These are phyloP conservation scores for Komagataella pastoris DNA, from an alignment of 805 yeast species.

Conservation along the genomic window DNA sequence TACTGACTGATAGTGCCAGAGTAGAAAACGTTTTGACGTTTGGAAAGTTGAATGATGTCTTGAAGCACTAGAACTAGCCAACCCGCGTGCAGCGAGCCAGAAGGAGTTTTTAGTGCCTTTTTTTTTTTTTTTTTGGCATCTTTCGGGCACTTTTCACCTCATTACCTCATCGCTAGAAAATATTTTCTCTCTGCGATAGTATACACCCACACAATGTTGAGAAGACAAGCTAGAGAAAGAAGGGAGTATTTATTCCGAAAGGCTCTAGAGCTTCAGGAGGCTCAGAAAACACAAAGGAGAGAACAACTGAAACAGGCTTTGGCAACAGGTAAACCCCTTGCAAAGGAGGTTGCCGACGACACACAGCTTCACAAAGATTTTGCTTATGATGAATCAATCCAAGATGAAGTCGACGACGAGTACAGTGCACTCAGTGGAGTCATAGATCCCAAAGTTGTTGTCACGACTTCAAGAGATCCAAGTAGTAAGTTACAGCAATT, in stretches of 20 bases:
- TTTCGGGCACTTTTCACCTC: neutral
- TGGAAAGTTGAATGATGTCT: slow-evolving; percentile 62
- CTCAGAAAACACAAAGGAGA: slow-evolving; percentile 73
- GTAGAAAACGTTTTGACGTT: slow-evolving; percentile 69
- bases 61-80: slow-evolving; percentile 31
- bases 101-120: neutral
- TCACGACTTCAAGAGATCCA: slow-evolving; percentile 91
- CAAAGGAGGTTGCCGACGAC: slow-evolving; percentile 88
- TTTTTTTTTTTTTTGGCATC: no score
- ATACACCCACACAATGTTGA: slow-evolving; percentile 30
- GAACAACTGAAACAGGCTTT: slow-evolving; percentile 77
- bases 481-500: slow-evolving; percentile 77
- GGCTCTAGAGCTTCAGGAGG: slow-evolving; percentile 83
- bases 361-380: slow-evolving; percentile 66
- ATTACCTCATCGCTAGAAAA: neutral
- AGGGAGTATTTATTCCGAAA: slow-evolving; percentile 85
- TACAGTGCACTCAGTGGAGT: slow-evolving; percentile 80
- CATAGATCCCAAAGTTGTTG: slow-evolving; percentile 78
- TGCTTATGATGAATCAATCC: slow-evolving; percentile 73
- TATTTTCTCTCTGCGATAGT: neutral
- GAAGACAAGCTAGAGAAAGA: slow-evolving; percentile 94
- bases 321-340: slow-evolving; percentile 82
- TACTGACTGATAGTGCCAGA: slow-evolving; percentile 46
- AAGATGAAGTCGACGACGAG: slow-evolving; percentile 75
- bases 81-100: neutral